Evolutionary conservation across 1,139 yeast species (phyloP).

Genomic region (Saccharomyces hybrid): DNA sequence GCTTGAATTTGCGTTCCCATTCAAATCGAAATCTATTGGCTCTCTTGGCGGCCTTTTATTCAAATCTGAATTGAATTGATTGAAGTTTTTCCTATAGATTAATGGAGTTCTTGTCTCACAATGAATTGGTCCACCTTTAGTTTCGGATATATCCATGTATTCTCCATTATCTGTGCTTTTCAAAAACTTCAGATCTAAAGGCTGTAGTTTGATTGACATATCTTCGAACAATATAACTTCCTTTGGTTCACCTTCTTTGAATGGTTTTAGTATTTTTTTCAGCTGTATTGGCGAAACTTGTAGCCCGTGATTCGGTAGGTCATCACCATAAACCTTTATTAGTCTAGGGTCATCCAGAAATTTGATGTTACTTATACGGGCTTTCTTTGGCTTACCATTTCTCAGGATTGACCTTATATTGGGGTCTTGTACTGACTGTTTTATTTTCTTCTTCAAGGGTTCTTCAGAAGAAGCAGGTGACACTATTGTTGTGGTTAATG

Average conservation of each 20-base stretch:
- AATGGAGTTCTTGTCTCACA: constrained; percentile 22
- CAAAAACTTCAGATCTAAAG: constrained; percentile 1
- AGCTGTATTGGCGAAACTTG: constrained; percentile 26
- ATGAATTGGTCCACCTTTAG: constrained; percentile 27
- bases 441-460: constrained; percentile 2
- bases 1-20: constrained; percentile 9
- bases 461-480: constrained; percentile 5
- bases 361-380: constrained; percentile 14
- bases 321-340: constrained; percentile 31
- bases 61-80: constrained; percentile 23
- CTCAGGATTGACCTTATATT: constrained; percentile 20
- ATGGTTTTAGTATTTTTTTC: constrained; percentile 29
- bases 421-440: constrained; percentile 2
- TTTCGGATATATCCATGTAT: constrained; percentile 25
- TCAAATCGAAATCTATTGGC: constrained; percentile 24
- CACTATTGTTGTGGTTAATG: constrained; percentile 4
- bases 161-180: constrained; percentile 9
- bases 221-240: constrained; percentile 21
- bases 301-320: constrained; percentile 26
- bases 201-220: constrained; percentile 4
- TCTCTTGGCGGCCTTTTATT: constrained; percentile 23
- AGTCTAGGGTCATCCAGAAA: constrained; percentile 24
- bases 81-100: constrained; percentile 22
- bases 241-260: constrained; percentile 30
- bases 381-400: constrained; percentile 6